These are phyloP conservation scores for Paspalum vaginatum DNA, from an alignment of 176 grass and related monocot genomes.

Conservation along the genomic window DNA sequence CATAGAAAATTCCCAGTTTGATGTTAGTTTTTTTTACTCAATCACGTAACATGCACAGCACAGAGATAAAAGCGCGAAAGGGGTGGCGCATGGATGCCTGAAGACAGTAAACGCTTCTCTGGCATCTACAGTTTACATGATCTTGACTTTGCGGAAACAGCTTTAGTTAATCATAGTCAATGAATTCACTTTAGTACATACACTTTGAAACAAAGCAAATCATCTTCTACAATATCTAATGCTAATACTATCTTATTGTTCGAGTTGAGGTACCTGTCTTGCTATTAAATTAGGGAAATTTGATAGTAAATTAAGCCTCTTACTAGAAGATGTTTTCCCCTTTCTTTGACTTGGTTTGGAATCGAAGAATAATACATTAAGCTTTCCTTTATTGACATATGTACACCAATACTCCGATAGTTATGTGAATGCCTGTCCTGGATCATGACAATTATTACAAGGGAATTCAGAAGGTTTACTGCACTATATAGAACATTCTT, in stretches of 20 bases:
- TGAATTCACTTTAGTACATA: constrained; percentile 44
- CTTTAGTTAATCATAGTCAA: constrained; percentile 31
- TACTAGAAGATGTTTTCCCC: neutral
- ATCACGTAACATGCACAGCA: neutral
- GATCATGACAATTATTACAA: too few species aligned
- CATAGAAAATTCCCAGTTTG: neutral
- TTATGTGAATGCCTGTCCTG: neutral
- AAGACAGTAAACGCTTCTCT: constrained; percentile 8
- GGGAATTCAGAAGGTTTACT: too few species aligned
- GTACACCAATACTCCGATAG: neutral
- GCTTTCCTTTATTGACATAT: neutral
- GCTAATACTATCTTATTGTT: constrained; percentile 21
- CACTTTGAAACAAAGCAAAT: constrained; percentile 44
- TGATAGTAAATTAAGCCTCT: neutral
- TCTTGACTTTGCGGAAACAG: constrained; percentile 53
- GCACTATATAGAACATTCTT: too few species aligned
- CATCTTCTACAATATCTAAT: constrained; percentile 15
- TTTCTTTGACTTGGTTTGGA: neutral
- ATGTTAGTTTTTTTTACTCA: neutral
- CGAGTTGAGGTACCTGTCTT: neutral
- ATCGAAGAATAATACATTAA: neutral
- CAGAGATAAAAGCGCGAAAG: constrained; percentile 9
- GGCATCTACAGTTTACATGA: constrained; percentile 24
- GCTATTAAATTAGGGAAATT: neutral
- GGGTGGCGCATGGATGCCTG: neutral